Evolutionary conservation across 176 grass and related monocot species (phyloP), one percentile per base, ranked within the genome.

Genomic region (Thinopyrum elongatum): DNA sequence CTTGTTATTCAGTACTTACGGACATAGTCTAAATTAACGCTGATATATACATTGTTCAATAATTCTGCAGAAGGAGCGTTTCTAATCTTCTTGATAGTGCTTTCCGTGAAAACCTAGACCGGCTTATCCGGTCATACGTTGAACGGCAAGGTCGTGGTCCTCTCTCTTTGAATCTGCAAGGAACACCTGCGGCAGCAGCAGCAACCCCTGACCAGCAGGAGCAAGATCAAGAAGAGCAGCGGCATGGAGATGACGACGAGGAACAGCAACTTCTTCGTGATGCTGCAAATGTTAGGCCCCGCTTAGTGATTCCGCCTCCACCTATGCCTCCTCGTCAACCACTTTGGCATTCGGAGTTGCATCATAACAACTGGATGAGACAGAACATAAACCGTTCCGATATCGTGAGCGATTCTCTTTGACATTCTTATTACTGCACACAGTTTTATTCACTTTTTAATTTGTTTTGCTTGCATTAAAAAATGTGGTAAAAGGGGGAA

Each of bases 41-140:
- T 91, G 59, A 87, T 82, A 2, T 39, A 72, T 4, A 1, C 53
- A 72, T 4, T 80, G 28, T 88, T 82, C 12, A 22, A 55, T 55
- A 55, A 55, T 68, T 85, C 46, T 94, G 71, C 94, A 96, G 97
- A 76, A 92, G 94, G 90, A 99, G 92, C 25, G 97, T 99, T 62
- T 99, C 97, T 58, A 96, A 92, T 86, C 92, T 99, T 94, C 97
- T 96, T 83, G 92, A 94, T 12, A 99, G 94, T 41, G 71, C 93
- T 60, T 96, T 99, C 87, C 91, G 94, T 80, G 90, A 96, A 89
- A 99, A 94, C 68, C 90, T 99, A 80, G 97, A 99, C 77, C 91
- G 57, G 28, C 84, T 99, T 86, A 94, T 99, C 86, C 87, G 90
- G 41, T 92, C 93, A 36, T 96, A 99, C 66, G 87, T 99, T 55